Evolutionary conservation across 2,329 filamentous ascomycete species (phyloP), one percentile per base, ranked within the genome.

Genomic region (Orbilia oligospora): DNA sequence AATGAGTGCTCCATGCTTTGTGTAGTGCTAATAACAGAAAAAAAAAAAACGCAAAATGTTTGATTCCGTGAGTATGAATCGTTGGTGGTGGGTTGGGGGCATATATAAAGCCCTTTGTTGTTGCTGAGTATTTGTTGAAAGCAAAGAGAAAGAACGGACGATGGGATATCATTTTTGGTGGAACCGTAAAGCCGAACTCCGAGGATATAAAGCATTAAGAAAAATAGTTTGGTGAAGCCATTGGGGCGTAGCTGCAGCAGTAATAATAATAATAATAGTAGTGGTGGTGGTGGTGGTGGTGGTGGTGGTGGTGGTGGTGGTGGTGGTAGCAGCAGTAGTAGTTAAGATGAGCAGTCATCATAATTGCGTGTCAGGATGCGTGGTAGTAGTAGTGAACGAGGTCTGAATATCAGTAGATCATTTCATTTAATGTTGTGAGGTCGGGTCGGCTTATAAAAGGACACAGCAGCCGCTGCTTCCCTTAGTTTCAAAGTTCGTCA

Each of bases 391-490:
- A 20, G 44, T 5, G n/a, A 46, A 46, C n/a, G 44, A 46, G 18
- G n/a, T 46, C 10, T 46, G 5, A 46, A 46, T 46, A n/a, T 6
- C 10, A 12, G 12, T n/a, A 20, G 5, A n/a, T 46, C 20, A 4
- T 20, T 46, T 46, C 9, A 20, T 18, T 6, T 41, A 3, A 41
- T 14, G 3, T 16, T 8, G 12, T 41, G 38, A 46, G 10, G 10
- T 46, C 41, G 44, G 18, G 55, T 80, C n/a, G 16, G 6, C 27
- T 89, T 86, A 98, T 87, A 98, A 89, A 83, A 99, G 92, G 66
- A 97, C 90, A 85, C 96, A 98, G 87, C 96, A 98, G 67, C 94
- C 94, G 44, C 87, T 87, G 65, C 90, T 90, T 70, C 92, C 90
- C 85, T 95, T 95, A 18, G 76, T 71, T 83, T 97, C 94, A 82